Evolutionary conservation across 257 asterid species (phyloP).

Genomic region (Lavandula angustifolia): DNA sequence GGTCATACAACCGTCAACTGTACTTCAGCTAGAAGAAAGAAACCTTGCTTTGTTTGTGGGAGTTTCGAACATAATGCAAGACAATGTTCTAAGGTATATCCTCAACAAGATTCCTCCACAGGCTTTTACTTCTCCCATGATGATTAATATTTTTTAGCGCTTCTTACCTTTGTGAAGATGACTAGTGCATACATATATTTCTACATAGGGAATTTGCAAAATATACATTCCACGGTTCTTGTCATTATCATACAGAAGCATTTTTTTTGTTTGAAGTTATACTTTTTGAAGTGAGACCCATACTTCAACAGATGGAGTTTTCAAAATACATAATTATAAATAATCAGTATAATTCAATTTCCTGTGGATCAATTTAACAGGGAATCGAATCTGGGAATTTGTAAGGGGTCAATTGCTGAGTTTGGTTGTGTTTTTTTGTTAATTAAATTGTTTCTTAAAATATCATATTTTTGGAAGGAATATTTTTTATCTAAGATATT

Average conservation of each 20-base stretch:
- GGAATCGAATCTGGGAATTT: background rate
- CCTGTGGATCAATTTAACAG: background rate
- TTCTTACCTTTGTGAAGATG: background rate
- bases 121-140: background rate
- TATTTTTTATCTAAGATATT: background rate
- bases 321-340: background rate
- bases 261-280: background rate
- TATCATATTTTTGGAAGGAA: background rate
- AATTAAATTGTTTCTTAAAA: background rate
- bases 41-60: slow-evolving; percentile 96
- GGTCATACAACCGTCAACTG: slow-evolving; percentile 81
- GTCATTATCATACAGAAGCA: background rate
- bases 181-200: too few relatives aligned
- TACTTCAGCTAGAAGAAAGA: slow-evolving; percentile 76
- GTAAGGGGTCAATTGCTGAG: background rate
- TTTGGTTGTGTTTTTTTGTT: background rate
- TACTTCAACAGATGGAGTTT: background rate
- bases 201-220: too few relatives aligned
- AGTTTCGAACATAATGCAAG: slow-evolving; percentile 80
- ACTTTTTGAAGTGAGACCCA: background rate
- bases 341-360: background rate
- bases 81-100: slow-evolving; percentile 74
- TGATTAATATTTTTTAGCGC: background rate
- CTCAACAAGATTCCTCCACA: slow-evolving; percentile 10
- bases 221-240: too few relatives aligned